Percentiles rank a stretch among this genome's conserved stretches.
These are phyloP conservation scores for Trichoderma atrobrunneum DNA, from an alignment of 2,329 filamentous ascomycete species.

Conservation along the genomic window DNA sequence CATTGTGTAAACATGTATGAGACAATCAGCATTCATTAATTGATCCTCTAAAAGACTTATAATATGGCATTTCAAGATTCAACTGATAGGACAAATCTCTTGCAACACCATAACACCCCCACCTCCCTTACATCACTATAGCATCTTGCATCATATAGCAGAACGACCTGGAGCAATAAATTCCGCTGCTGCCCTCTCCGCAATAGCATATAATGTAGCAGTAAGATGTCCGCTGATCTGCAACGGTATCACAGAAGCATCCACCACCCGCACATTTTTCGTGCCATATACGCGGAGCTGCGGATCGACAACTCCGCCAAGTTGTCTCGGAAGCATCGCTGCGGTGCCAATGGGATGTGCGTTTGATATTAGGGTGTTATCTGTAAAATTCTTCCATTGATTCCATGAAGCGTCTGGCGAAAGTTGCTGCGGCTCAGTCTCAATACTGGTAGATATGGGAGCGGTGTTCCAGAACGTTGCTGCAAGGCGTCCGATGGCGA, in stretches of 20 bases:
- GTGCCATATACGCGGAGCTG: conserved; percentile 44
- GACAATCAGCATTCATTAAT: neutral
- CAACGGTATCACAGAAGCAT: conserved; percentile 46
- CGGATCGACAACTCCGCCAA: conserved; percentile 45
- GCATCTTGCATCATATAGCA: neutral
- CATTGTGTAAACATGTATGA: neutral
- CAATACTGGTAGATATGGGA: conserved; percentile 22
- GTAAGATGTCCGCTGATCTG: conserved; percentile 38
- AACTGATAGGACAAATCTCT: neutral
- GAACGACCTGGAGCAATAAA: conserved; percentile 23
- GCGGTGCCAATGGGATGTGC: conserved; percentile 50
- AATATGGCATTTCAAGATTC: neutral
- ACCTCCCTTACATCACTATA: neutral
- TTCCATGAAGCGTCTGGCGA: conserved; percentile 18
- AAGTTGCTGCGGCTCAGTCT: neutral
- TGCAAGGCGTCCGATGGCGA: conserved; percentile 30
- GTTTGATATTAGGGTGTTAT: conserved; percentile 24
- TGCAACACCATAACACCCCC: neutral
- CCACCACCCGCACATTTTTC: conserved; percentile 43
- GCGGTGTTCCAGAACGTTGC: conserved; percentile 32
- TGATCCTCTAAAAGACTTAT: neutral
- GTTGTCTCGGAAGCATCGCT: conserved; percentile 45
- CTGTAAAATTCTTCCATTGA: conserved; percentile 22
- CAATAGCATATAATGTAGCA: conserved; percentile 30
- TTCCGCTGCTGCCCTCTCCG: conserved; percentile 41